Evolutionary conservation across 352 stramenopile species (phyloP).

Genomic region (Globisporangium apiculatum): DNA sequence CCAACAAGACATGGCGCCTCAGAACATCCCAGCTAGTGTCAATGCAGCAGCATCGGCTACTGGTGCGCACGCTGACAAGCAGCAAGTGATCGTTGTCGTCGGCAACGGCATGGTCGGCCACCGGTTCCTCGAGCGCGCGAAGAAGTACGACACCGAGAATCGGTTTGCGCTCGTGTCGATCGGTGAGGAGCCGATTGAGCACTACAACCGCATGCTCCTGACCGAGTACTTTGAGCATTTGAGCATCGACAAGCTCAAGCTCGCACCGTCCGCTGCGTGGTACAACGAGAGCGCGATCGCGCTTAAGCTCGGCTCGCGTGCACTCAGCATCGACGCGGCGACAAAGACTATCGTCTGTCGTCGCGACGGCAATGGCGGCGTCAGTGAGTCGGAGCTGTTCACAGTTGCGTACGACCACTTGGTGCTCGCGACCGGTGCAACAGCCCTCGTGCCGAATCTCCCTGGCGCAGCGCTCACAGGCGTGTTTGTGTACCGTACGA

Average conservation of each 20-base stretch:
- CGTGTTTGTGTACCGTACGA: constrained; percentile 92
- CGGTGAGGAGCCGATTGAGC: constrained; percentile 85
- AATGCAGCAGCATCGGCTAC: background rate
- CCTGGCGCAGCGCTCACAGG: constrained; percentile 72
- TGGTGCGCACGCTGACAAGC: constrained; percentile 1
- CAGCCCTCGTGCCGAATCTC: constrained; percentile 82
- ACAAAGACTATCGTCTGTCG: constrained; percentile 59
- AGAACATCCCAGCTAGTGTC: constrained; percentile 1
- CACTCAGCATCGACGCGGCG: constrained; percentile 62
- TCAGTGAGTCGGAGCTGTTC: constrained; percentile 24
- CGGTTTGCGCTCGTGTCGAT: constrained; percentile 84
- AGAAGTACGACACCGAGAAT: constrained; percentile 46
- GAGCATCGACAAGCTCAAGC: constrained; percentile 76
- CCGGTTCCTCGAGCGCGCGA: constrained; percentile 80
- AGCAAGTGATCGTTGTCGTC: constrained; percentile 82
- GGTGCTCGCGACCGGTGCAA: constrained; percentile 88
- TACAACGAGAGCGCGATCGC: constrained; percentile 82
- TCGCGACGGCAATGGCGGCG: background rate
- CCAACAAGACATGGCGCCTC: constrained; percentile 4
- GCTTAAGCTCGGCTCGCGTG: constrained; percentile 72
- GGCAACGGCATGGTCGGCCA: constrained; percentile 91
- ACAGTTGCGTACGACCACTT: constrained; percentile 81
- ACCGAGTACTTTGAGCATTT: constrained; percentile 91
- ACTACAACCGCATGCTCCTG: constrained; percentile 92
- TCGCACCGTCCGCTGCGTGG: constrained; percentile 77